Evolutionary conservation across 106 monocot species (phyloP).

Genomic region (Apostasia shenzhenica): DNA sequence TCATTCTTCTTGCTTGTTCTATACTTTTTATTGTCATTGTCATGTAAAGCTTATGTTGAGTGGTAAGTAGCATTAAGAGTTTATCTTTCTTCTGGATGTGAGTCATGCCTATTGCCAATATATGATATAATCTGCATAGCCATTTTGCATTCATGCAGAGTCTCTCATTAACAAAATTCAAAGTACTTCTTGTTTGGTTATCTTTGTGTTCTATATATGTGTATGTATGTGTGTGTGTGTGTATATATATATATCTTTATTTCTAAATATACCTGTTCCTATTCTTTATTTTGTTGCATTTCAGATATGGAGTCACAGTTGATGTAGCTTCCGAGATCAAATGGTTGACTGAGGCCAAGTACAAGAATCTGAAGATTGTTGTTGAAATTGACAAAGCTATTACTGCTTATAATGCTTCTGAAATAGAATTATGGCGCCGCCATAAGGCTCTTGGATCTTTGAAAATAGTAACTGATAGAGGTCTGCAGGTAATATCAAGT

Average conservation of each 20-base stretch:
- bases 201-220: not conserved
- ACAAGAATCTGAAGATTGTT: slow-evolving; percentile 75
- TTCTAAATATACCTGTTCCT: not conserved
- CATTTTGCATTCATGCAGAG: no score
- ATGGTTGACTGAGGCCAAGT: slow-evolving; percentile 65
- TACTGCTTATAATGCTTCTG: slow-evolving; percentile 72
- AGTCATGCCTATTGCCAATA: no score
- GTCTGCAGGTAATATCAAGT: slow-evolving; percentile 54
- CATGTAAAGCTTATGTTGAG: no score
- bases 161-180: no score
- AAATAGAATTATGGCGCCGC: slow-evolving; percentile 64
- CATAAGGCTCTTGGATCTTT: slow-evolving; percentile 74
- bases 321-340: slow-evolving; percentile 80
- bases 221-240: no score
- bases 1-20: no score
- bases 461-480: slow-evolving; percentile 83
- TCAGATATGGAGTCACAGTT: slow-evolving; percentile 76
- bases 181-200: no score
- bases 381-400: slow-evolving; percentile 82
- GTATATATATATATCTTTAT: no score
- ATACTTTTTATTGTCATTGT: no score
- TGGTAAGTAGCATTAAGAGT: no score
- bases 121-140: no score
- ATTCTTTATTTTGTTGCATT: slow-evolving; percentile 6
- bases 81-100: no score